Evolutionary conservation across 164 flowering plant species (phyloP).

Genomic region (Chimonanthus salicifolius): DNA sequence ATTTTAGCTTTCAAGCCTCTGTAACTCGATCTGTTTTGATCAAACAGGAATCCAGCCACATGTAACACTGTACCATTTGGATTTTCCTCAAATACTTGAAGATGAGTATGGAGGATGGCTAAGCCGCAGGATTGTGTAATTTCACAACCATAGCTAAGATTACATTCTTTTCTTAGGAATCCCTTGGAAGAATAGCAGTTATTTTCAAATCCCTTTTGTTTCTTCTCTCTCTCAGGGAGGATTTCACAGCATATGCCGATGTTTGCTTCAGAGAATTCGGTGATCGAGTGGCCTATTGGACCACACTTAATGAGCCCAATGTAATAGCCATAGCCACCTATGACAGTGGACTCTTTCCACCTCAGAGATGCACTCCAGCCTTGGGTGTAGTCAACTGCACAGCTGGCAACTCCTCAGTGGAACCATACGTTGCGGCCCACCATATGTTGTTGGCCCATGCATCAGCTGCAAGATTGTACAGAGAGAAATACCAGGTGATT

Average conservation of each 20-base stretch:
- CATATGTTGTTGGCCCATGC: constrained; percentile 44
- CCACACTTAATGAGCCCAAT: constrained; percentile 46
- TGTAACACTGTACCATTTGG: constrained; percentile 5
- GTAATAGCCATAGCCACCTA: constrained; percentile 25
- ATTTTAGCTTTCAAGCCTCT: too few species aligned
- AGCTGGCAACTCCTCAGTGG: constrained; percentile 45
- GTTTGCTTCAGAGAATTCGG: constrained; percentile 30
- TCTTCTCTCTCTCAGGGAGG: background rate
- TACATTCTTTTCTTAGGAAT: background rate
- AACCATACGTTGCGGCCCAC: constrained; percentile 42
- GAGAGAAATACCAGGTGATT: constrained; percentile 28
- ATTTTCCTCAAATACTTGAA: constrained; percentile 7
- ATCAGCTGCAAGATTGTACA: constrained; percentile 32
- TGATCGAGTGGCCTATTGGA: constrained; percentile 44
- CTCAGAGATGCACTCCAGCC: constrained; percentile 35
- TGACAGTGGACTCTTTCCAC: constrained; percentile 31
- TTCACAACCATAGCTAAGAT: background rate
- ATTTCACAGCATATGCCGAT: constrained; percentile 9
- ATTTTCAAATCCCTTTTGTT: background rate
- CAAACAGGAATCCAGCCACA: constrained; percentile 3
- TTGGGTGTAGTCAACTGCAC: constrained; percentile 23
- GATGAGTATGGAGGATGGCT: constrained; percentile 11
- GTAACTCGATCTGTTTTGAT: background rate
- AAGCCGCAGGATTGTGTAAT: constrained; percentile 8
- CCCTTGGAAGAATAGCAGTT: background rate